Conservation (phyloP, 345 rosid genomes). For the Pistacia vera region DNA sequence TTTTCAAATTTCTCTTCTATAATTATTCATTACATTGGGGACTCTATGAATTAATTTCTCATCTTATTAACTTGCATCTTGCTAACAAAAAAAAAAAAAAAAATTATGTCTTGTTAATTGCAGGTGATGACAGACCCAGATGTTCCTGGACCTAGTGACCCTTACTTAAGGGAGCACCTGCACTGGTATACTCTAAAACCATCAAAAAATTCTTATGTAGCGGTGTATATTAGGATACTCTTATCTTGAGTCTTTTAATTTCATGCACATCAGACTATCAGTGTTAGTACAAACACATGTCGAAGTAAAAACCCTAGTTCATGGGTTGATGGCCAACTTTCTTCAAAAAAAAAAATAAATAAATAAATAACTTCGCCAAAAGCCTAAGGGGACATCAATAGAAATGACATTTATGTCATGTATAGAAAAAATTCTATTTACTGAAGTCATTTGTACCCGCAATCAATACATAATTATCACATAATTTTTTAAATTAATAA, state of each 20-base stretch:
- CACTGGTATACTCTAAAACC: constrained; percentile 49
- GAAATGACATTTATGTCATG: too few species aligned
- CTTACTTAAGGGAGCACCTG: constrained; percentile 59
- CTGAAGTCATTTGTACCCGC: too few species aligned
- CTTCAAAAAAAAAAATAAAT: too few species aligned
- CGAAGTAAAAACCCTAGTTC: too few species aligned
- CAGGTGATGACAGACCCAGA: constrained; percentile 77
- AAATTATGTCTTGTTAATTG: not conserved
- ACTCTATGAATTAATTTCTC: not conserved
- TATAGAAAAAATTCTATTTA: too few species aligned
- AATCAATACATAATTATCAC: too few species aligned
- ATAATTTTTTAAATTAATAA: too few species aligned
- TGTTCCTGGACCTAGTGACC: constrained; percentile 78
- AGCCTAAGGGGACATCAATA: too few species aligned
- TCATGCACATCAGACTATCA: too few species aligned
- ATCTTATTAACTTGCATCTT: not conserved
- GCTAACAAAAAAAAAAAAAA: not conserved
- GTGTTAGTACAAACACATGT: too few species aligned
- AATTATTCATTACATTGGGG: not conserved
- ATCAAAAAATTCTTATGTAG: not conserved
- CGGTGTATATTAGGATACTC: not conserved
- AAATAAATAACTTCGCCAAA: too few species aligned
- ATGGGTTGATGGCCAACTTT: too few species aligned
- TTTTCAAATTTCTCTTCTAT: not conserved
- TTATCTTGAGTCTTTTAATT: not conserved